Base-by-base conservation (phyloP, 352 stramenopile genomes). In the Phytophthora idaei region DNA sequence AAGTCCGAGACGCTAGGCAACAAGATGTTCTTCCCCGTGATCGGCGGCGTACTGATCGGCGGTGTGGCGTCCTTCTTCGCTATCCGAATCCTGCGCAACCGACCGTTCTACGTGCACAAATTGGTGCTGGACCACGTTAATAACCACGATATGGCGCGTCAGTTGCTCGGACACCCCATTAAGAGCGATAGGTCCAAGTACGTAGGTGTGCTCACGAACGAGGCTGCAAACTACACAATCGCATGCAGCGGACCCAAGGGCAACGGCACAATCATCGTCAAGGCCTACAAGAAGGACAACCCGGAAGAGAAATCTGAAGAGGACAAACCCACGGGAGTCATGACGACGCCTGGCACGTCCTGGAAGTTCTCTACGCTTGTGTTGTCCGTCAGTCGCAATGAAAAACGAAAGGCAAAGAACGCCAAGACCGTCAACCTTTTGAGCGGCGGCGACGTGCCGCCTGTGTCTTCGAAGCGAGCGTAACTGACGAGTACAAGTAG, bases 91-190 rank as follows among this genome's bases (percentile, higher is more conserved):
- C 60, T 93, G 39, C 85, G 81, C 59, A 91, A 91, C 63, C 80
- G 82, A 48, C 79, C 85, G 52, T 89, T 86, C 59, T 93, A 93
- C 77, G 82, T 91, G 65, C 85, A 91, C 77, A 93, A 91, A 46
- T 59, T 93, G 31, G 85, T 87, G 49, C 63, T 93, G 25, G 85
- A 91, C 58, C 83, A 87, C 41, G 80, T 90, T 14, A 93, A 93
- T 66, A 90, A 90, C 64, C 83, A 78, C 67, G 74, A 83, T n/a
- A 62, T 71, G 52, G 85, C 85, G 12, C 78, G 82, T 0, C 71
- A 81, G 44, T 50, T 88, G 17, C 72, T 93, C 8, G 84, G 84
- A 17, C 75, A 90, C 60, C 82, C 84, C 1, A 90, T 93, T 55
- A 90, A 84, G 64, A 89, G 84, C 61, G 84, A 90, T 49, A 76